Conservation (phyloP, 2,329 filamentous ascomycete species). For the Alternaria consortialis region DNA sequence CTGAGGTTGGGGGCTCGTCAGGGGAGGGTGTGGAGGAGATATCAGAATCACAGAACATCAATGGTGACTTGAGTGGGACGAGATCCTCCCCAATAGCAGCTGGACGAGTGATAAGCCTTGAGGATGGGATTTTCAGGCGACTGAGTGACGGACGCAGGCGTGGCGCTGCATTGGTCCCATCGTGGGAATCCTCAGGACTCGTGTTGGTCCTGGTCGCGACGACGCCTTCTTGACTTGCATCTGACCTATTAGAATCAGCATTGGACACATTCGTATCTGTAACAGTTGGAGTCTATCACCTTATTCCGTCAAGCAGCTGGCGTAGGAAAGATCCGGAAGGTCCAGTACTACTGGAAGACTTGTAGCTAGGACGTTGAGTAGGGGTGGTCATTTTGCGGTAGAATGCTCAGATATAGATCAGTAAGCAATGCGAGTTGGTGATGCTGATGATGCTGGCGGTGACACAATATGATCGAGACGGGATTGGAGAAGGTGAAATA, state of each 20-base stretch:
- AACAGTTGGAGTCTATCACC: background rate
- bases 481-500: slow-evolving; percentile 11
- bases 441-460: slow-evolving; percentile 27
- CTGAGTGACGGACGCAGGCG: slow-evolving; percentile 4
- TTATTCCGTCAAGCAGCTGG: slow-evolving; percentile 41
- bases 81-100: background rate
- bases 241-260: background rate
- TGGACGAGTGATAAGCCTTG: background rate
- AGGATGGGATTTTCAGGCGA: slow-evolving; percentile 12
- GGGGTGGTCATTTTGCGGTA: slow-evolving; percentile 39
- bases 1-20: slow-evolving; percentile 27
- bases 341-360: slow-evolving; percentile 11
- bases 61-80: slow-evolving; percentile 15
- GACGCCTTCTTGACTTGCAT: background rate
- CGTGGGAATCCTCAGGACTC: background rate
- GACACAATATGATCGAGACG: slow-evolving; percentile 10
- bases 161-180: background rate
- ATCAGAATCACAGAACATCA: slow-evolving; percentile 29
- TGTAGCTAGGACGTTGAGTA: slow-evolving; percentile 14
- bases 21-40: slow-evolving; percentile 25
- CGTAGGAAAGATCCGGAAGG: slow-evolving; percentile 34
- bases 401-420: slow-evolving; percentile 24
- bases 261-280: background rate
- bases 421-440: slow-evolving; percentile 31
- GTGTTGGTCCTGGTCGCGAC: background rate